phyloP scores from a whole-genome alignment of 176 grass and related monocot species.

The Bothriochloa decipiens region DNA sequence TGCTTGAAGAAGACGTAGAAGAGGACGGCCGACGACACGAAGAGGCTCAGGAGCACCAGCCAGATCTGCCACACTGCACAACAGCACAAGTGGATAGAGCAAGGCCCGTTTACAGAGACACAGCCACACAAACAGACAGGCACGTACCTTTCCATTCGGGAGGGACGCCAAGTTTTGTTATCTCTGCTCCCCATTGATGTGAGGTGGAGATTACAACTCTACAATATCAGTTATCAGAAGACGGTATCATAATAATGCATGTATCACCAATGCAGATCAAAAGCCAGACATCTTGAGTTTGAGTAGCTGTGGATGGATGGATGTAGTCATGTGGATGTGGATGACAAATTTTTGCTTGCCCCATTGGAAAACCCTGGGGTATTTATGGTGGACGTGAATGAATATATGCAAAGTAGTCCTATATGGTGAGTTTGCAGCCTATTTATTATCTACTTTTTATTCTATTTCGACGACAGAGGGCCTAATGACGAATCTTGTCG shows the following conservation, averaged over 20 bases:
- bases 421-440: not conserved
- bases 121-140: not conserved
- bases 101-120: not conserved
- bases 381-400: not conserved
- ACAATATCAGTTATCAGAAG: constrained; percentile 11
- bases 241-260: not conserved
- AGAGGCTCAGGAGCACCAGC: constrained; percentile 61
- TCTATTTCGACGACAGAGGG: not conserved
- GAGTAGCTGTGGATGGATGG: not conserved
- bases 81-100: not conserved
- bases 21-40: constrained; percentile 53
- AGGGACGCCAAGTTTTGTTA: constrained; percentile 69
- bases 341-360: not conserved
- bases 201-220: constrained; percentile 83
- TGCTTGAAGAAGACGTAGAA: constrained; percentile 72
- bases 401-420: not conserved
- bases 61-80: constrained; percentile 79
- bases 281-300: not conserved
- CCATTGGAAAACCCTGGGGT: not conserved
- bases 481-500: not conserved
- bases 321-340: not conserved
- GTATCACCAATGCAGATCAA: too few species aligned
- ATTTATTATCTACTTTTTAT: not conserved
- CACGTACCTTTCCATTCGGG: constrained; percentile 78
- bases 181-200: constrained; percentile 62